Base-by-base conservation (phyloP, 306 rosid genomes). In the Fagus sylvatica region DNA sequence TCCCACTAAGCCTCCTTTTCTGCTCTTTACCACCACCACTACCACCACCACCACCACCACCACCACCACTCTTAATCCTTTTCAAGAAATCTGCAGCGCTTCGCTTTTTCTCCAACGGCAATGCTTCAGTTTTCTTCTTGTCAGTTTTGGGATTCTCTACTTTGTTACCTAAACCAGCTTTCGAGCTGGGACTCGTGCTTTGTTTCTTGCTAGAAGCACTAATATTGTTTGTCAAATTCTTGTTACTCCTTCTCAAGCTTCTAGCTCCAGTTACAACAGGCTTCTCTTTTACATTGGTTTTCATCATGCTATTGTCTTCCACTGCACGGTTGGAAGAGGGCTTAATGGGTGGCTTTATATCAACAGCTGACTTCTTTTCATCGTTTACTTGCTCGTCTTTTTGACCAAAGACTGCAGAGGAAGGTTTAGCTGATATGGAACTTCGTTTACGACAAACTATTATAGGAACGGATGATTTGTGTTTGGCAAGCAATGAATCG, bases 401-500 rank as follows among this genome's bases (percentile, higher is more conserved):
- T 36, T 83, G 88, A 62, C 74, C 74, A 66, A 77, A n/a, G 74
- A 68, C 76, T 3, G 85, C 54, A 0, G 93, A 69, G 12, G 95
- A 81, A 76, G 83, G 85, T 62, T 89, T 93, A 0, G 78, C 73
- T 2, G 84, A 77, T 13, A 88, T 82, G 9, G 87, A 74, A 81
- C 87, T 89, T 5, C 93, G 89, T 78, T 93, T 93, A 40, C 94
- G 90, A 82, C 98, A 93, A 17, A 91, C 97, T 36, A 93, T n/a
- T 32, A 93, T 88, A 28, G 98, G 93, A 56, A 81, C 84, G 10
- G 91, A 60, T 34, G 90, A 68, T 72, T 93, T 88, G 74, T 79
- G 87, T 72, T 90, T 89, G 61, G 90, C 76, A 51, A 89, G 80
- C 70, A 90, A 73, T 49, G 88, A 86, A 49, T 90, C 91, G 0